Percentiles rank a stretch among this genome's conserved stretches.
Evolutionary conservation across 192 early-diverging fungal species (phyloP).

Genomic region (Bifiguratus adelaidae): DNA sequence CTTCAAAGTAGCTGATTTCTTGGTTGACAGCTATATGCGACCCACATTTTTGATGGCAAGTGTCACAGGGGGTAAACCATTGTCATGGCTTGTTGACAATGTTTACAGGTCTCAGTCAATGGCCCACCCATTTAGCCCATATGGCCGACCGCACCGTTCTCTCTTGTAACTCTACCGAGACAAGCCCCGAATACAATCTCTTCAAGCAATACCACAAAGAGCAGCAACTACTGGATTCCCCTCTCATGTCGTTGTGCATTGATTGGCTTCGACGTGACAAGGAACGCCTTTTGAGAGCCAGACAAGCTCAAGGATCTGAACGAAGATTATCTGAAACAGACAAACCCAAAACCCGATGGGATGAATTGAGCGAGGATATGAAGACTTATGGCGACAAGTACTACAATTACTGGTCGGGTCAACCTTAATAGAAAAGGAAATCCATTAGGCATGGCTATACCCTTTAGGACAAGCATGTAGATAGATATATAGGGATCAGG

Average conservation of each 20-base stretch:
- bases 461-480: too few relatives aligned
- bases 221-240: constrained; percentile 9
- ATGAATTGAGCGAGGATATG: constrained; percentile 31
- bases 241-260: constrained; percentile 16
- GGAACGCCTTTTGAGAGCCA: constrained; percentile 5
- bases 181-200: constrained; percentile 43
- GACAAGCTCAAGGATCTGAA: constrained; percentile 7
- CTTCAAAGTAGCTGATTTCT: not conserved
- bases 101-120: constrained; percentile 31
- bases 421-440: too few relatives aligned
- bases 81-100: not conserved
- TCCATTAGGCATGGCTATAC: too few relatives aligned
- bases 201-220: constrained; percentile 10
- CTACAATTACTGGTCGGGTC: constrained; percentile 39
- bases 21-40: constrained; percentile 44
- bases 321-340: constrained; percentile 11
- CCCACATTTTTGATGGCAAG: constrained; percentile 76
- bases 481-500: too few relatives aligned
- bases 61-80: not conserved
- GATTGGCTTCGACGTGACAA: constrained; percentile 55
- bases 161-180: constrained; percentile 20
- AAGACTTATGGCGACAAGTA: constrained; percentile 30
- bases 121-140: constrained; percentile 66
- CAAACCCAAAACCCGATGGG: constrained; percentile 26
- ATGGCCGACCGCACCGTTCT: constrained; percentile 42